Evolutionary conservation across 371 early-diverging fungal genomes (phyloP), one percentile per base, ranked within the genome.

Genomic region (Haplosporangium sp.): DNA sequence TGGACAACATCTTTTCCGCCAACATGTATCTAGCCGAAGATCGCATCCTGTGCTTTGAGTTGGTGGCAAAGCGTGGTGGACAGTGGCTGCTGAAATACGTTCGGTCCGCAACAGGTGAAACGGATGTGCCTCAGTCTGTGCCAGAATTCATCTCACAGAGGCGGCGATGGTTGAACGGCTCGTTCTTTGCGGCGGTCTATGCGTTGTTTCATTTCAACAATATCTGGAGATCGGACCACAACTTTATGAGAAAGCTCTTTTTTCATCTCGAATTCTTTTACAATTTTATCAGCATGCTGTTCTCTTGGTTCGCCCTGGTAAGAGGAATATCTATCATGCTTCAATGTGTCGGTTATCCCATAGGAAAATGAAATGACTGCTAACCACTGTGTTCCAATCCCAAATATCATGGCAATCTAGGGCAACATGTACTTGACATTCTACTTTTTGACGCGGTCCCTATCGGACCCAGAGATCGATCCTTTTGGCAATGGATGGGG

Each of bases 111-210:
- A 86, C 87, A 62, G 95, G 94, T 21, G 91, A 91, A 60, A 95
- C 95, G 6, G 95, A 95, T 74, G 95, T 95, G 6, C 95, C 95
- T 1, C 91, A 93, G 82, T 83, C 59, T 0, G 87, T 96, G 46
- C 86, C 91, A 41, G 97, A 96, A 69, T 94, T 96, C 52, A 94
- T 96, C 59, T 93, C 94, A 5, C 97, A 97, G 81, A 90, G 97
- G 68, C 90, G 97, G 62, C 89, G 98, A 51, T 97, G 97, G 97
- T 83, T 97, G 54, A 97, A 97, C 80, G 97, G 98, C 21, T 95
- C 95, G 6, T 95, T 95, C 89, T 97, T 97, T 89, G 97, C 98
- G 5, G 91, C 91, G 18, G 86, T 97, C 48, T 95, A 96, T 77
- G 91, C 96, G 6, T 64, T 95, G 46, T 87, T 84, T 13, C 92